Base-by-base conservation (phyloP, 129 eudicot species). In the Kitagawia praeruptora region DNA sequence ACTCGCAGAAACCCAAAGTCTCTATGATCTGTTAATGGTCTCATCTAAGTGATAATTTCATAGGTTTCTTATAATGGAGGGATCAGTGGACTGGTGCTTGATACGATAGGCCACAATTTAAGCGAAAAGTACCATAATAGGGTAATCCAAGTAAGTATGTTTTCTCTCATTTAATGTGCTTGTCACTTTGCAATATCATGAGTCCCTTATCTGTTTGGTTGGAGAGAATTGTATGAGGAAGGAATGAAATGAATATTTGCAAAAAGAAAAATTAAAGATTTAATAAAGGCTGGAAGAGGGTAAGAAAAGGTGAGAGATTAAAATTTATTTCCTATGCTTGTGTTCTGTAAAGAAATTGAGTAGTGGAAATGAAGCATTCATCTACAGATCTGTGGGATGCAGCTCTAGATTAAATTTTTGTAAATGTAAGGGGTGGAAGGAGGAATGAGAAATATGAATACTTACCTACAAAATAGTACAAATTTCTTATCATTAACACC, bases 121-220 rank as follows among this genome's bases (percentile, higher is more conserved):
- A 94, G 98, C 85, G 82, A 86, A 76, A 94, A 94, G 89, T 94
- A 94, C 89, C 98, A 86, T 79, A 90, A 88, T 75, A 81, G 97
- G 85, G 98, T 94, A 82, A 88, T 92, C 81, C 97, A 94, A 84
- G 98, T 94, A 87, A 83, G 83, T 67, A 70, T 27, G 21, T 82
- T 63, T 66, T 67, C 19, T 80, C 74, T 69, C 46, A 16, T 14
- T 23, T 47, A 18, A 6, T 13, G 15, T 67, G 37, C 69, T 0
- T n/a, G 31, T n/a, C 31, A 58, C 8, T 23, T 61, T 61, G 16
- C 69, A n/a, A 8, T n/a, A 61, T 61, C 2, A 61, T 9, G 25
- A 58, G 23, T 56, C 64, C 27, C 11, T 19, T 21, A 21, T 21
- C 28, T 53, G 27, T 19, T 53, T 53, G n/a, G 63, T 53, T 53